phyloP scores from a whole-genome alignment of 2,329 filamentous ascomycete genomes.

The Trichoderma sp. region DNA sequence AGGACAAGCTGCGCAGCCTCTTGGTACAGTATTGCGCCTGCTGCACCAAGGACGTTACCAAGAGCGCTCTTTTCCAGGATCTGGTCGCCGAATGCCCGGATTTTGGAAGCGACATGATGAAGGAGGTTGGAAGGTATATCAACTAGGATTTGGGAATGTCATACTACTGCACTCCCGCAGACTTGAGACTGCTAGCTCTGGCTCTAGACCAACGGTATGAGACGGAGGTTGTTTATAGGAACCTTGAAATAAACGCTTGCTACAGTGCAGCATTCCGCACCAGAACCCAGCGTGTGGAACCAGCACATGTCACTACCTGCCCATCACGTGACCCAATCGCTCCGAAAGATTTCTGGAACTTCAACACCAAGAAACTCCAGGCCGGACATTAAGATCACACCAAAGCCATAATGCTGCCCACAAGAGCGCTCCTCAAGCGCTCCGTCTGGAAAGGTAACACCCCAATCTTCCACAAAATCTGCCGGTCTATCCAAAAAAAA shows the following conservation, averaged over 20 bases:
- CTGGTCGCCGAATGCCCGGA: background rate
- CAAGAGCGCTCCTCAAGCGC: slow-evolving; percentile 68
- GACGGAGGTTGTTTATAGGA: no score
- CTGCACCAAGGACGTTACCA: background rate
- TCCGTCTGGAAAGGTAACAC: slow-evolving; percentile 84
- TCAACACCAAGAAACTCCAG: background rate
- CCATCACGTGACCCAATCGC: slow-evolving; percentile 21
- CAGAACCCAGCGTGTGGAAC: background rate
- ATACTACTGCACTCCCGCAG: background rate
- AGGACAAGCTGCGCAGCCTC: background rate
- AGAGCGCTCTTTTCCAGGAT: background rate
- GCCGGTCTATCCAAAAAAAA: background rate
- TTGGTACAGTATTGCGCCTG: background rate
- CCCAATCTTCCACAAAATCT: background rate
- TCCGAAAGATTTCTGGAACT: slow-evolving; percentile 24
- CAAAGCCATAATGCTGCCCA: slow-evolving; percentile 63
- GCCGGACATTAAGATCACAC: slow-evolving; percentile 5
- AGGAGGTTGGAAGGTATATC: background rate
- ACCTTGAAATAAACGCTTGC: no score
- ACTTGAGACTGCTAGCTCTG: background rate
- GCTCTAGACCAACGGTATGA: no score
- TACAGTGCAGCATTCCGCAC: background rate
- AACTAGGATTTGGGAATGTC: background rate
- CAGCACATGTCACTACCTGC: slow-evolving; percentile 5
- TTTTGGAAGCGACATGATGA: background rate